Evolutionary conservation across 1,284 basidiomycete species (phyloP), one percentile per base, ranked within the genome.

Genomic region (Ustilago trichophora): DNA sequence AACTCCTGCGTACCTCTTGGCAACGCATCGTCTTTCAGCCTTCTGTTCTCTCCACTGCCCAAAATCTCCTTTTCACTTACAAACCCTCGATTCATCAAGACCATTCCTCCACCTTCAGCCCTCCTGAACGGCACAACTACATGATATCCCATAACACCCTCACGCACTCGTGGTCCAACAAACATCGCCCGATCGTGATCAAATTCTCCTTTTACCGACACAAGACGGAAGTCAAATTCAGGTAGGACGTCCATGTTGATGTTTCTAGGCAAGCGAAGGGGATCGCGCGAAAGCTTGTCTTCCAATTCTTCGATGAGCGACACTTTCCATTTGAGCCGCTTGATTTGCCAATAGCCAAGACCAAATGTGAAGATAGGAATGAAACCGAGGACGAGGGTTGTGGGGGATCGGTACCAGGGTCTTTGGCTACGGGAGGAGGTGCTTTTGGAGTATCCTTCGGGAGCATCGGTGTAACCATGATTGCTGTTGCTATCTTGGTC

Each of bases 321-420:
- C 26, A 97, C 85, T 83, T 99, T 99, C 96, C 96, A 99, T 80
- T 92, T 88, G 36, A 98, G 85, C 34, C 96, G 87, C 75, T 92
- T 87, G 26, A 88, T 75, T 80, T 99, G 95, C 96, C 95, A 98
- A 29, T 89, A 88, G 18, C 95, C 95, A 56, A 98, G 85, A n/a
- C 86, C 90, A 70, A 94, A 92, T 0, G 93, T 93, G 74, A 96
- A 88, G 63, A 98, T 83, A 0, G 95, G 95, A 59, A 97, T 91
- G 71, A 91, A 86, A 21, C 91, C 91, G 46, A 96, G 85, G 11
- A 95, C 83, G 16, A 93, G 65, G 4, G 73, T 68, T 6, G 67
- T 60, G 4, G 78, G 78, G 5, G 74, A 74, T 6, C 53, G 54
- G 55, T 78, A 80, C 78, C 77, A 79, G 2, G 73, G 62, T 24